A percentile compares a stretch with the other conserved stretches of the same genome.
phyloP scores from a whole-genome alignment of 805 yeast species.

The Clavispora fructus region DNA sequence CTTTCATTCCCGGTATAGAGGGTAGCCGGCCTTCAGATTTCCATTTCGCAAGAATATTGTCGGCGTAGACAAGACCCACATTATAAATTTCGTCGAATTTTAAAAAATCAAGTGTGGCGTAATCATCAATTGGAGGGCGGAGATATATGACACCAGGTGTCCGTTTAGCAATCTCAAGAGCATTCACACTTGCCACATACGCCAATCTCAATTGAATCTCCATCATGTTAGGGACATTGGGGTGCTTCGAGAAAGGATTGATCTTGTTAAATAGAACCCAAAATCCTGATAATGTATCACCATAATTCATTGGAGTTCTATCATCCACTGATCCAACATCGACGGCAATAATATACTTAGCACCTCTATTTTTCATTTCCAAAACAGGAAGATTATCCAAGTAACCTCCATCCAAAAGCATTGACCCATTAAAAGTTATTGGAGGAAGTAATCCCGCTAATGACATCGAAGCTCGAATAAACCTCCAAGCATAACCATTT shows the following conservation, averaged over 20 bases:
- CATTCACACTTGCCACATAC: slow-evolving; percentile 92
- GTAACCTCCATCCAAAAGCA: slow-evolving; percentile 95
- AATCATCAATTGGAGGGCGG: slow-evolving; percentile 91
- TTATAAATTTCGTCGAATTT: slow-evolving; percentile 85
- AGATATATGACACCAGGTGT: slow-evolving; percentile 82
- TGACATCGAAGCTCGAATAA: slow-evolving; percentile 93
- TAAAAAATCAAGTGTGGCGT: slow-evolving; percentile 87
- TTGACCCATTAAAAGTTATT: slow-evolving; percentile 80
- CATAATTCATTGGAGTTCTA: slow-evolving; percentile 81
- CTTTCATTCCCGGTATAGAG: slow-evolving; percentile 46
- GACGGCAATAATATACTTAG: slow-evolving; percentile 80
- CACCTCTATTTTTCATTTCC: slow-evolving; percentile 89
- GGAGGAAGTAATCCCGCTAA: slow-evolving; percentile 91
- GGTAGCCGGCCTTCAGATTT: slow-evolving; percentile 54
- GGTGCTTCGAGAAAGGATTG: slow-evolving; percentile 84
- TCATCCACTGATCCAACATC: slow-evolving; percentile 97
- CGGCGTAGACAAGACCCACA: slow-evolving; percentile 76
- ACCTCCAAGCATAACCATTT: slow-evolving; percentile 92
- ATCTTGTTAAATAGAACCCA: slow-evolving; percentile 86
- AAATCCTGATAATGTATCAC: slow-evolving; percentile 86
- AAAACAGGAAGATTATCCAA: slow-evolving; percentile 88
- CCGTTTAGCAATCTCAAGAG: slow-evolving; percentile 78
- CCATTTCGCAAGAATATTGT: slow-evolving; percentile 47
- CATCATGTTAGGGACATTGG: slow-evolving; percentile 89
- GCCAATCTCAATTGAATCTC: slow-evolving; percentile 92